Evolutionary conservation across 345 rosid genomes (phyloP).

Genomic region (Streptanthus diversifolius): DNA sequence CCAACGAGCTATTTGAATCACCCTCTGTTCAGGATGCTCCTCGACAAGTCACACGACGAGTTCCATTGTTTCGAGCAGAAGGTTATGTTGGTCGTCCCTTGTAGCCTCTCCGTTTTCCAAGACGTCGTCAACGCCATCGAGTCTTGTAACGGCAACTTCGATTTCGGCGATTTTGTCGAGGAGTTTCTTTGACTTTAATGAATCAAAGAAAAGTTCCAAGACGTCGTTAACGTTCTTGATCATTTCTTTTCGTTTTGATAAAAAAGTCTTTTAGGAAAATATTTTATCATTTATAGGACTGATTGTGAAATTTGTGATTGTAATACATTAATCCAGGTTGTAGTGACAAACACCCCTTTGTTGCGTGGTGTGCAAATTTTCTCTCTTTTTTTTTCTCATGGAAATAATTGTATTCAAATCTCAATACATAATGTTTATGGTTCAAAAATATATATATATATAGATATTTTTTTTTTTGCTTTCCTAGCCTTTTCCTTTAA

Average conservation of each 20-base stretch:
- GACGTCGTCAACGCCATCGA: conserved; percentile 66
- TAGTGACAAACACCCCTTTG: conserved; percentile 30
- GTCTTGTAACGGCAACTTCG: conserved; percentile 64
- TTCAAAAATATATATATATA: not conserved
- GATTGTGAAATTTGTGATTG: conserved; percentile 18
- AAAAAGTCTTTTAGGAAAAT: not conserved
- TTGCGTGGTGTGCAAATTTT: conserved; percentile 32
- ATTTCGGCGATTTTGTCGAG: conserved; percentile 63
- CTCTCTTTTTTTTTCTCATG: not conserved
- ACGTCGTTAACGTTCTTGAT: not conserved
- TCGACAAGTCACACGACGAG: conserved; percentile 74
- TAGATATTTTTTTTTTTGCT: too few relatives aligned
- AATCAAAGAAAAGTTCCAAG: not conserved
- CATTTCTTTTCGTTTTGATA: not conserved
- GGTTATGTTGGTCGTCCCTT: conserved; percentile 67
- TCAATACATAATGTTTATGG: not conserved
- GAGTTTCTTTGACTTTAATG: conserved; percentile 49
- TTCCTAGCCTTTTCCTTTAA: not conserved
- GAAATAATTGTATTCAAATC: not conserved
- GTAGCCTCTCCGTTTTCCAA: conserved; percentile 63
- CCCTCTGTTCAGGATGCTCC: conserved; percentile 76
- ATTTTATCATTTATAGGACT: not conserved
- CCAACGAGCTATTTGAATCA: conserved; percentile 72
- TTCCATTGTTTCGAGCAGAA: conserved; percentile 52
- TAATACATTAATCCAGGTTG: not conserved